Evolutionary conservation across 352 stramenopile genomes (phyloP), one percentile per base, ranked within the genome.

Genomic region (Pythium guiyangense): DNA sequence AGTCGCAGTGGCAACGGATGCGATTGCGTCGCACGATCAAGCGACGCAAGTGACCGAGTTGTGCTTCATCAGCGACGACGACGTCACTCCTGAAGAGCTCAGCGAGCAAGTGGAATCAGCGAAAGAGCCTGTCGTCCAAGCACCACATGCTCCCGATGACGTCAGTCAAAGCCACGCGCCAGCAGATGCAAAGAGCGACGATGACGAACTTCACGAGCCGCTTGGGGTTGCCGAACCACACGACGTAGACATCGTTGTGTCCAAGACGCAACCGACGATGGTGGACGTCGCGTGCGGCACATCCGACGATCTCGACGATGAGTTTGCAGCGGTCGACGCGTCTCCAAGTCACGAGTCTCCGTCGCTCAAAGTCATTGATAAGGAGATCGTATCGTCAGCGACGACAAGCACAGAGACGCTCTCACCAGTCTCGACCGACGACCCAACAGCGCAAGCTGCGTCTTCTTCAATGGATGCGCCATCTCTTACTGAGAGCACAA

Each of bases 211-310:
- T 12, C 14, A 44, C 3, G 39, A 44, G 11, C 5, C 39, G 15
- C 39, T 44, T 14, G 39, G 14, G n/a, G 39, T 20, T 14, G 12
- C 39, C n/a, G 39, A 18, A 5, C 6, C 39, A 20, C 15, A 20
- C 15, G 18, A 44, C 39, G 14, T 11, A n/a, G 49, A 54, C 12
- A 29, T 22, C 18, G 15, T 18, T 11, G 46, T 52, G 17, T 26
- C 34, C 43, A 20, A 15, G 22, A 45, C 6, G 35, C 25, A 12
- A 10, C 51, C 37, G 15, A n/a, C 20, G 17, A 59, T 48, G 22
- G 51, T 43, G 8, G 46, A 40, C 34, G 50, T 22, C 44, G 18
- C 57, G 10, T 53, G 40, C 26, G 56, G 61, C 6, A 49, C 27
- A 0, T 34, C 45, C 9, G 39, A 55, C 14, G 31, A 51, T 37